Percentiles rank a stretch among this genome's conserved stretches.
These are phyloP conservation scores for Ascodesmis nigricans DNA, from an alignment of 495 filamentous ascomycete species.

Conservation along the genomic window DNA sequence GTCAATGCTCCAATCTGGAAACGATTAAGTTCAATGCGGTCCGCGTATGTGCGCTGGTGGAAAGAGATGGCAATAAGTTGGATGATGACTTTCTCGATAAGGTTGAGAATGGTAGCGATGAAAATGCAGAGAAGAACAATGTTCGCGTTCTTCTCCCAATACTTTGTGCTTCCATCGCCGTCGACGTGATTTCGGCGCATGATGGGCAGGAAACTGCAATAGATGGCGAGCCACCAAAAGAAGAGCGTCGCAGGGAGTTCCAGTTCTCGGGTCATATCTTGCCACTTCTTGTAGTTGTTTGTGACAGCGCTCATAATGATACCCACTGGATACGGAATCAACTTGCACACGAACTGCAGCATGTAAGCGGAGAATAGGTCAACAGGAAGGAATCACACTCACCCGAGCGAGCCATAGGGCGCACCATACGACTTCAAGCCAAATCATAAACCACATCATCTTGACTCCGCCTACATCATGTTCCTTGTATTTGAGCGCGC, in stretches of 20 bases:
- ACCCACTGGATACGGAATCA: conserved; percentile 44
- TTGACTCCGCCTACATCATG: conserved; percentile 52
- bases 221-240: conserved; percentile 75
- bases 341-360: conserved; percentile 54
- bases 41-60: conserved; percentile 74
- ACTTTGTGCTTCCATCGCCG: conserved; percentile 28
- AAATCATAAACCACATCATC: conserved; percentile 80
- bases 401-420: conserved; percentile 66
- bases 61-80: conserved; percentile 89
- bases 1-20: conserved; percentile 62
- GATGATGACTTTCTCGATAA: conserved; percentile 81
- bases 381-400: no score
- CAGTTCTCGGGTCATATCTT: conserved; percentile 64
- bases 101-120: conserved; percentile 56
- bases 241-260: conserved; percentile 75
- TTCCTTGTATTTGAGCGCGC: conserved; percentile 38
- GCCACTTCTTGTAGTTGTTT: conserved; percentile 75
- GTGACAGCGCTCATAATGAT: conserved; percentile 56
- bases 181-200: conserved; percentile 54
- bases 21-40: conserved; percentile 82
- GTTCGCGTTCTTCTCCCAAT: conserved; percentile 61
- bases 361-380: no score
- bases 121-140: conserved; percentile 74
- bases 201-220: conserved; percentile 44
- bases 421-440: conserved; percentile 85